These are phyloP conservation scores for Conticribra guillardii DNA, from an alignment of 108 stramenopile genomes.

Conservation along the genomic window DNA sequence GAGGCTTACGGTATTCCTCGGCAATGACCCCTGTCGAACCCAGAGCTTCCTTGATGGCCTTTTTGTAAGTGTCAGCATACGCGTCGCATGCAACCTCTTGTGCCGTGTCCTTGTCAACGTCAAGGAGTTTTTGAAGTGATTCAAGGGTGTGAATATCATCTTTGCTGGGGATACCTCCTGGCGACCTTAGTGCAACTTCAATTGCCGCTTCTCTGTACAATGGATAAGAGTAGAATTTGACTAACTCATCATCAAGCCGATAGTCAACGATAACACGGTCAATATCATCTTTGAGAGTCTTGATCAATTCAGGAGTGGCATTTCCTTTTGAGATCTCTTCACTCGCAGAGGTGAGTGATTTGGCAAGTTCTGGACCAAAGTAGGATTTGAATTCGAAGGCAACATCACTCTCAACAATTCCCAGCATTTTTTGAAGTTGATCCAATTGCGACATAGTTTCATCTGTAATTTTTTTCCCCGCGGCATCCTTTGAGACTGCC, in stretches of 20 bases:
- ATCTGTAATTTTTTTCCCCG: conserved; percentile 56
- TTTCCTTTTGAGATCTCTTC: conserved; percentile 69
- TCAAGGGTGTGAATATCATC: conserved; percentile 63
- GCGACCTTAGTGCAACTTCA: conserved; percentile 39
- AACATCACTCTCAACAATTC: conserved; percentile 70
- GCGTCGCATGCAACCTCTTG: conserved; percentile 61
- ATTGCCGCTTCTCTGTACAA: conserved; percentile 74
- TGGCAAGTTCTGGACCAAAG: conserved; percentile 80
- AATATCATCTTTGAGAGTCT: conserved; percentile 68
- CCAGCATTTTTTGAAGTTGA: conserved; percentile 71
- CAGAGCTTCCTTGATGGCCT: conserved; percentile 84
- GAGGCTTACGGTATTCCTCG: conserved; percentile 69
- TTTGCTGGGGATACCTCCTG: conserved; percentile 75
- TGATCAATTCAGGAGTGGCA: conserved; percentile 64
- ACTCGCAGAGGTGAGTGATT: conserved; percentile 56
- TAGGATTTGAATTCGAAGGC: conserved; percentile 59
- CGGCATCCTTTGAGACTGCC: conserved; percentile 61
- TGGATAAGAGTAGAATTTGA: conserved; percentile 58
- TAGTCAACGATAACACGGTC: conserved; percentile 56
- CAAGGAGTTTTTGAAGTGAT: conserved; percentile 63
- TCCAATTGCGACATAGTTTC: conserved; percentile 55
- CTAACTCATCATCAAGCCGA: conserved; percentile 64
- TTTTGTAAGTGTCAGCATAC: conserved; percentile 78
- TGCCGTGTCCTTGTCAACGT: conserved; percentile 57
- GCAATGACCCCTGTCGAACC: conserved; percentile 85